These are phyloP conservation scores for Candida gigantensis DNA, from an alignment of 1,139 yeast genomes.

Conservation along the genomic window DNA sequence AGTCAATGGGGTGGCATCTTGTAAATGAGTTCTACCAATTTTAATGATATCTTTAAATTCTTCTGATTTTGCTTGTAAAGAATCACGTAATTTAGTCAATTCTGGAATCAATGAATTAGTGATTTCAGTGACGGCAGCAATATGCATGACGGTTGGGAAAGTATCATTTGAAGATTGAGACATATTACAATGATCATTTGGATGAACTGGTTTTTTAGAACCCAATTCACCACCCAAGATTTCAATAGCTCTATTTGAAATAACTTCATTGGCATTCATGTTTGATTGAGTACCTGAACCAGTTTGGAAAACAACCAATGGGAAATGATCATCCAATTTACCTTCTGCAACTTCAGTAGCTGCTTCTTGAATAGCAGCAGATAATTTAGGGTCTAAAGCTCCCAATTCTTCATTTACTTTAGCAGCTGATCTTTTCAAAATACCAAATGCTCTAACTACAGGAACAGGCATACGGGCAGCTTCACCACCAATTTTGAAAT, in stretches of 20 bases:
- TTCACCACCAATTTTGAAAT: constrained; percentile 93
- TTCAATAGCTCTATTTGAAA: constrained; percentile 97
- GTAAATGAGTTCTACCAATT: constrained; percentile 98
- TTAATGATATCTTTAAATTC: constrained; percentile 89
- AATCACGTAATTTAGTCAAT: constrained; percentile 70
- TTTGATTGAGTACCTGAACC: constrained; percentile 98
- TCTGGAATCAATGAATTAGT: constrained; percentile 75
- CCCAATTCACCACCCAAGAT: constrained; percentile 89
- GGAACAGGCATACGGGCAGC: constrained; percentile 93
- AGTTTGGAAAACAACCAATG: constrained; percentile 96
- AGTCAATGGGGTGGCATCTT: constrained; percentile 97
- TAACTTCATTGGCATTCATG: constrained; percentile 99
- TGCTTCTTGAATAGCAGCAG: constrained; percentile 85
- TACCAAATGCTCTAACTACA: constrained; percentile 86
- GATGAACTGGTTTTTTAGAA: constrained; percentile 91
- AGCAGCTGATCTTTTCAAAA: constrained; percentile 93
- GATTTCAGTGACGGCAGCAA: constrained; percentile 94
- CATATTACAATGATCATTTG: constrained; percentile 98
- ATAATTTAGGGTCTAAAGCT: constrained; percentile 73
- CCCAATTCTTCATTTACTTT: constrained; percentile 85
- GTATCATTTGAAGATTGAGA: constrained; percentile 98
- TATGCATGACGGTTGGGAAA: constrained; percentile 99
- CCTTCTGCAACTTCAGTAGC: constrained; percentile 95
- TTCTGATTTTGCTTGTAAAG: constrained; percentile 72
- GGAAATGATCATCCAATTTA: constrained; percentile 90